Conservation (phyloP, 2,329 filamentous ascomycete genomes). For the Beauveria bassiana region DNA sequence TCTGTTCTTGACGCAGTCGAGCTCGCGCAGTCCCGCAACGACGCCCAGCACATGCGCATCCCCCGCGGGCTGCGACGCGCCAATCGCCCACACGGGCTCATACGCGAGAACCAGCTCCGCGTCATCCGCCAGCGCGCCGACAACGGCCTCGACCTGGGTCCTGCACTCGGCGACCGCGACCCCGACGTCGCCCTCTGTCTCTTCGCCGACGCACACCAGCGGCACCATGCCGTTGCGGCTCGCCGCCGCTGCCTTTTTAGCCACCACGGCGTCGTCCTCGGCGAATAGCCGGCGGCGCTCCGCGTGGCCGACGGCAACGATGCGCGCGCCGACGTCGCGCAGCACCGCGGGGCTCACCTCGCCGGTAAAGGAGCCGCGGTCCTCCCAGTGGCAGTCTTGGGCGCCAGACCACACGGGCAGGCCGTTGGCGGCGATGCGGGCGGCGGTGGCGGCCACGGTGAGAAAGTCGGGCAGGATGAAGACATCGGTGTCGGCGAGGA, state of each 20-base stretch:
- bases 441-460: constrained; percentile 47
- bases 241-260: constrained; percentile 61
- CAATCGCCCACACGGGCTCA: constrained; percentile 86
- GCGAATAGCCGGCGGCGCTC: constrained; percentile 65
- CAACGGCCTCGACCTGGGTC: constrained; percentile 55
- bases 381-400: constrained; percentile 66
- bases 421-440: constrained; percentile 34
- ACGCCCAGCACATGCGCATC: constrained; percentile 67
- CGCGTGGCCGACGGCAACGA: constrained; percentile 76
- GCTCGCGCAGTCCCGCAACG: constrained; percentile 51
- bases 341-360: constrained; percentile 66
- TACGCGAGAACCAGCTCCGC: constrained; percentile 73
- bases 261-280: constrained; percentile 63
- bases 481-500: constrained; percentile 52
- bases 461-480: constrained; percentile 76
- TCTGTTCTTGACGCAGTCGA: constrained; percentile 43
- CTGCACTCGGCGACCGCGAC: constrained; percentile 59
- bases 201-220: constrained; percentile 74
- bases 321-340: constrained; percentile 56
- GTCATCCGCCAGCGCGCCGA: constrained; percentile 51
- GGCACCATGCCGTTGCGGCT: constrained; percentile 65
- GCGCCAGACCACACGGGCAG: constrained; percentile 54
- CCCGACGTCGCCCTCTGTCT: constrained; percentile 38
- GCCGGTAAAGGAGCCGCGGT: constrained; percentile 67
- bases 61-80: constrained; percentile 61